A percentile compares a stretch with the other conserved stretches of the same genome.
Conservation (phyloP, 768 basidiomycete species). For the Tubosaeta brunneosetosa region DNA sequence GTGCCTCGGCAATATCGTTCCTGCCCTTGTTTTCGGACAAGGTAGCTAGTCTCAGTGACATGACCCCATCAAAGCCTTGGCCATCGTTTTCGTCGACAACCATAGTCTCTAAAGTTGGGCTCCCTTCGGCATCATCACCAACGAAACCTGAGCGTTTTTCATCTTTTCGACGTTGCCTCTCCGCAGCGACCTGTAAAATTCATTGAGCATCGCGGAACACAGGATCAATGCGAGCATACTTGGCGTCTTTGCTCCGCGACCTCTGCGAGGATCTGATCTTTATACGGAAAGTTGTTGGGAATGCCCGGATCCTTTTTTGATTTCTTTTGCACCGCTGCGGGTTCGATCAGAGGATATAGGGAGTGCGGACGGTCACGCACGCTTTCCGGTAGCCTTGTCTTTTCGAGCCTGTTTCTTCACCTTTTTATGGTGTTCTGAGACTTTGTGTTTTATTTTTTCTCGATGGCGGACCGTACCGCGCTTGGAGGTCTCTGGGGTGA, state of each 20-base stretch:
- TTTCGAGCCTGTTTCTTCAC: conserved; percentile 68
- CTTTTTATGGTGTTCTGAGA: conserved; percentile 74
- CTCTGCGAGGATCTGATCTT: conserved; percentile 91
- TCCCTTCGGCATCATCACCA: conserved; percentile 23
- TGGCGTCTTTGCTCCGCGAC: conserved; percentile 74
- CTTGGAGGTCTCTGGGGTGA: conserved; percentile 73
- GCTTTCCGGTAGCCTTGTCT: conserved; percentile 78
- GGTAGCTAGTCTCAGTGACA: conserved; percentile 15
- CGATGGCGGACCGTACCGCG: conserved; percentile 70
- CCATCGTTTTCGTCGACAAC: conserved; percentile 28
- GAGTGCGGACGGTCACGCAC: conserved; percentile 36
- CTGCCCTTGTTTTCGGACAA: conserved; percentile 1
- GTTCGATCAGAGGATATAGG: background rate
- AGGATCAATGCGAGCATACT: conserved; percentile 34
- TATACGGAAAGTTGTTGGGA: conserved; percentile 90
- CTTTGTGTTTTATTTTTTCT: conserved; percentile 68
- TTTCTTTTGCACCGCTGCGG: conserved; percentile 38
- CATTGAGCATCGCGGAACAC: background rate
- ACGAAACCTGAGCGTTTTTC: conserved; percentile 49
- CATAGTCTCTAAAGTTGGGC: conserved; percentile 25
- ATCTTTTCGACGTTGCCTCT: conserved; percentile 63
- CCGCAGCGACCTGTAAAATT: conserved; percentile 63
- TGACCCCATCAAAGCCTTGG: conserved; percentile 37
- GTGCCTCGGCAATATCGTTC: background rate
- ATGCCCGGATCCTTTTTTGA: conserved; percentile 82